Evolutionary conservation across 106 monocot species (phyloP).

Genomic region (Platanthera guangdongensis): DNA sequence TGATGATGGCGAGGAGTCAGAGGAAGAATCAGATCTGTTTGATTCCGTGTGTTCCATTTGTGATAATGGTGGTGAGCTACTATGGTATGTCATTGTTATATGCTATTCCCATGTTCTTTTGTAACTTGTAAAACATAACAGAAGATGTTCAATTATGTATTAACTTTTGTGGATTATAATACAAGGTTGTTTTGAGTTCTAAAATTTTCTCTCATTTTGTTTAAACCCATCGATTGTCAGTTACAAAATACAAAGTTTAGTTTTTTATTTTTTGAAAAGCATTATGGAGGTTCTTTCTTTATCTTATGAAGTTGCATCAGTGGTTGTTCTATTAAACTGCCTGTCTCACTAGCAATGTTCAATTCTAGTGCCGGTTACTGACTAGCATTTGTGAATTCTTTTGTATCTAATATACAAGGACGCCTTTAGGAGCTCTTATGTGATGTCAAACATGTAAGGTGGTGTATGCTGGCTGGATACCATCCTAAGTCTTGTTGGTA

Average conservation of each 20-base stretch:
- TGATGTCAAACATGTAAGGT: too few relatives aligned
- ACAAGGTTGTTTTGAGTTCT: not conserved
- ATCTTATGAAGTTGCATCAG: not conserved
- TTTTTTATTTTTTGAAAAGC: not conserved
- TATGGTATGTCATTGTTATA: conserved; percentile 5
- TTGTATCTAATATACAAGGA: too few relatives aligned
- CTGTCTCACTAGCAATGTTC: not conserved
- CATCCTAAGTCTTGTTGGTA: too few relatives aligned
- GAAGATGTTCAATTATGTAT: not conserved
- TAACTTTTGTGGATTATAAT: not conserved
- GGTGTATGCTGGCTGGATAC: too few relatives aligned
- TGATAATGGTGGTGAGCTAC: conserved; percentile 6
- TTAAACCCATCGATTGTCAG: not conserved
- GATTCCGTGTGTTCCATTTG: conserved; percentile 12
- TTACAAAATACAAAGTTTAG: not conserved
- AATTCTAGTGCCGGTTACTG: not conserved
- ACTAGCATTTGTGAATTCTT: too few relatives aligned
- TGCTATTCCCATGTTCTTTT: not conserved
- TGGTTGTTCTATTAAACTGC: not conserved
- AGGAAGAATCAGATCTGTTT: conserved; percentile 13
- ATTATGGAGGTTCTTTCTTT: not conserved
- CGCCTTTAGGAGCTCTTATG: too few relatives aligned
- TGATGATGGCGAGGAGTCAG: conserved; percentile 12
- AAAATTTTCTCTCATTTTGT: not conserved
- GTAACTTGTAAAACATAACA: not conserved